Conservation (phyloP, 1,284 basidiomycete species). For the Heliocybe sulcata region DNA sequence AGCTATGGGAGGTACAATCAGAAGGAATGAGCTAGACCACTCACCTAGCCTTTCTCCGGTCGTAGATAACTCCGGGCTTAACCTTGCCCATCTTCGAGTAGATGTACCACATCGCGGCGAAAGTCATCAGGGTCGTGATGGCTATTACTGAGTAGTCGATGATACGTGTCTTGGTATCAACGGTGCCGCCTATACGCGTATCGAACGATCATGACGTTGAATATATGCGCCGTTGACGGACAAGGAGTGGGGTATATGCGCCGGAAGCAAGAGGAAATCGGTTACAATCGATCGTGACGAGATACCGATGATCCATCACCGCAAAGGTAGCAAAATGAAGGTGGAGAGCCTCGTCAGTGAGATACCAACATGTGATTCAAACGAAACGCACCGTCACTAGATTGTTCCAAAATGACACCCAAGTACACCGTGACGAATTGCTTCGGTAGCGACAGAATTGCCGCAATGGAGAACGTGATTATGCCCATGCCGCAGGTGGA, state of each 20-base stretch:
- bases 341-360: no score
- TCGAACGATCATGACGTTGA: no score
- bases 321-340: no score
- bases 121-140: conserved; percentile 64
- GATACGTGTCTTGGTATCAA: conserved; percentile 28
- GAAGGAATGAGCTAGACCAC: conserved; percentile 10
- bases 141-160: conserved; percentile 62
- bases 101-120: conserved; percentile 82
- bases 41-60: conserved; percentile 61
- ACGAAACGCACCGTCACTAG: conserved; percentile 25
- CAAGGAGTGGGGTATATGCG: no score
- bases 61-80: conserved; percentile 69
- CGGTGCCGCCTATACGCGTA: background rate
- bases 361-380: background rate
- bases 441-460: conserved; percentile 73
- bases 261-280: no score
- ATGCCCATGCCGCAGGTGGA: conserved; percentile 76
- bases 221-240: no score
- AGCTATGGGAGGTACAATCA: background rate
- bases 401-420: conserved; percentile 55
- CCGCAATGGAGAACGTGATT: conserved; percentile 62
- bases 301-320: no score
- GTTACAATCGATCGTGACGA: no score
- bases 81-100: conserved; percentile 68
- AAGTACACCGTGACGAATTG: conserved; percentile 72